Evolutionary conservation across 2,329 filamentous ascomycete genomes (phyloP), one percentile per base, ranked within the genome.

Genomic region (Sporothrix mexicana): DNA sequence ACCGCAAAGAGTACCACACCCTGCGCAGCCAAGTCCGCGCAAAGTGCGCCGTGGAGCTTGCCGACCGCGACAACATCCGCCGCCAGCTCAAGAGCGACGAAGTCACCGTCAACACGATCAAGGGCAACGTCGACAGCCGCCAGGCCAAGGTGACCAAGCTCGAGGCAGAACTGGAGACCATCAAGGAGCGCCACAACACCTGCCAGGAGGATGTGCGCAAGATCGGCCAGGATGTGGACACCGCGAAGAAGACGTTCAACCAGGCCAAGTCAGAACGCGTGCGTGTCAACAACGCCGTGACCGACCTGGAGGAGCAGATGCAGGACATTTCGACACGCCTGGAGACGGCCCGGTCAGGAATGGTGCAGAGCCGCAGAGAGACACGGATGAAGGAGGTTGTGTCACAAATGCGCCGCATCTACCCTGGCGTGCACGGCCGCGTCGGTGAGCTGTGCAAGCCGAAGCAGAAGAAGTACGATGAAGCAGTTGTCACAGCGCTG

Each of bases 381-480:
- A 83, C 88, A 36, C 87, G 90, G 73, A 90, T 92, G 78, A 94
- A 93, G 78, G 95, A 97, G 79, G 92, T 93, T 79, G 91, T 98
- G 47, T 90, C 91, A 12, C 91, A 93, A 45, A 86, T 99, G 78
- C 97, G 97, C 81, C 92, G 94, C 70, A 92, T 97, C 75, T 97
- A 94, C 77, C 93, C 94, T 1, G 95, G 95, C 64, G 95, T 99
- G 61, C 93, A 93, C 76, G 96, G 96, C 23, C 91, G 95, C 62
- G 89, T 98, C 62, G 93, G 94, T 75, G 94, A 97, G 76, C 88
- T 99, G 57, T 98, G 96, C 84, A 95, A 93, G 76, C 95, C 96
- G 1, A 98, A 98, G 82, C 94, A 98, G 83, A 98, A 97, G 83
- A 98, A 98, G 81, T 99, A 91, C 78, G 93, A 96, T 75, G 93